These are phyloP conservation scores for Leccinellum luteum DNA, from an alignment of 768 basidiomycete genomes.

Conservation along the genomic window DNA sequence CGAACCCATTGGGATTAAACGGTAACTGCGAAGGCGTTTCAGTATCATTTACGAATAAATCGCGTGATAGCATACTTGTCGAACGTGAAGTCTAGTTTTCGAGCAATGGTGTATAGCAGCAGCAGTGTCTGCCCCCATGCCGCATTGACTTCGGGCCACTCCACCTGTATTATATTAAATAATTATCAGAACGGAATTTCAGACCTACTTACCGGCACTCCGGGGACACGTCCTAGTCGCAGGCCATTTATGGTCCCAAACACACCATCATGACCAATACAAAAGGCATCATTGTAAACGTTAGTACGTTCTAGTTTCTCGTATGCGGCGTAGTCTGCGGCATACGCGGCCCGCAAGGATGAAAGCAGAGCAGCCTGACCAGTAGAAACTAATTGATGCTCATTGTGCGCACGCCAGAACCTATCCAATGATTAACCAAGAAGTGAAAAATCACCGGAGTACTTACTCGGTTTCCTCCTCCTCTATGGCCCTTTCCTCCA, in stretches of 20 bases:
- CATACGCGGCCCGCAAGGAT: conserved; percentile 73
- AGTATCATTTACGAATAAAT: conserved; percentile 3
- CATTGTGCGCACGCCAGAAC: conserved; percentile 81
- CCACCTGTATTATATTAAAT: conserved; percentile 56
- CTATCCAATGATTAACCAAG: conserved; percentile 36
- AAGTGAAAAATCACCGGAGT: conserved; percentile 1
- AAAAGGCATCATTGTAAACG: conserved; percentile 94
- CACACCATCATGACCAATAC: conserved; percentile 90
- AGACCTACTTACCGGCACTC: conserved; percentile 60
- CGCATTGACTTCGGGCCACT: conserved; percentile 98
- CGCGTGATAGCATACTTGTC: conserved; percentile 56
- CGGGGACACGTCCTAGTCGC: conserved; percentile 82
- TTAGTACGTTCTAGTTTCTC: conserved; percentile 89
- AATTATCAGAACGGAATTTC: not conserved
- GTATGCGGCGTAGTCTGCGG: conserved; percentile 69
- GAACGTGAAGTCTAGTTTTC: conserved; percentile 88
- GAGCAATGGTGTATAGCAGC: conserved; percentile 84
- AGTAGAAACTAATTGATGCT: conserved; percentile 61
- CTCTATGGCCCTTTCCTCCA: conserved; percentile 76
- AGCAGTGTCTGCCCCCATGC: conserved; percentile 98
- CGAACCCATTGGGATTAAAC: conserved; percentile 90
- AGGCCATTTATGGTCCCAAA: conserved; percentile 99
- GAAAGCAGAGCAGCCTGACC: conserved; percentile 69
- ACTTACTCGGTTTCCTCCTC: conserved; percentile 82
- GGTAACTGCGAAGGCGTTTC: conserved; percentile 56